A percentile compares a stretch with the other conserved stretches of the same genome.
phyloP scores from a whole-genome alignment of 2,329 filamentous ascomycete genomes.

The Karstenula rhodostoma region DNA sequence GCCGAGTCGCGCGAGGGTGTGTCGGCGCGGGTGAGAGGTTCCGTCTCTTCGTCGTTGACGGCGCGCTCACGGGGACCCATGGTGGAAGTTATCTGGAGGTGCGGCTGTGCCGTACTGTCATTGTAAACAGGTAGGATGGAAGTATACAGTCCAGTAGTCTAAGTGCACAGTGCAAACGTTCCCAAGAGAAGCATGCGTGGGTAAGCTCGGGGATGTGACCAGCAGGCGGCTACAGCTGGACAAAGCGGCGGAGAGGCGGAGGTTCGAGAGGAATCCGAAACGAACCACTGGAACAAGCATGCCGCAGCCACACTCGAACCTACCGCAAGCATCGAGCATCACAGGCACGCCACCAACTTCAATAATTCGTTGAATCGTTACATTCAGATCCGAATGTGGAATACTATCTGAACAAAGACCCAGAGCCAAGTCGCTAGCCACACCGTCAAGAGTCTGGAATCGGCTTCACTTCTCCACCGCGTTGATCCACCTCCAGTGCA shows the following conservation, averaged over 20 bases:
- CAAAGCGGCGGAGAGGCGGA: constrained; percentile 27
- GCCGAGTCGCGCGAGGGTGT: constrained; percentile 41
- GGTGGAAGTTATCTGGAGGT: constrained; percentile 14
- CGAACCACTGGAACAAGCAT: constrained; percentile 26
- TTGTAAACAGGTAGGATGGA: constrained; percentile 17
- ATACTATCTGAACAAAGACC: constrained; percentile 16
- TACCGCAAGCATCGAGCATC: constrained; percentile 17
- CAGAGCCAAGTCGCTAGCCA: constrained; percentile 17
- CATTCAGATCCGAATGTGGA: constrained; percentile 38
- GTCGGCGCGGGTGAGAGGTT: constrained; percentile 52
- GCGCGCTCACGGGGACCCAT: constrained; percentile 47
- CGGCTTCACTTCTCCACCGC: constrained; percentile 10
- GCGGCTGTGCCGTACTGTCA: constrained; percentile 22
- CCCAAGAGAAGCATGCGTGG: not conserved
- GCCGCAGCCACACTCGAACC: constrained; percentile 30
- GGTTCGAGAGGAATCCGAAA: constrained; percentile 37
- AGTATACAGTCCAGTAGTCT: not conserved
- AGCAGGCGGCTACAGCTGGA: constrained; percentile 11
- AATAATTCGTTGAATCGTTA: constrained; percentile 19
- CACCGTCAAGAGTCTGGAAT: constrained; percentile 7
- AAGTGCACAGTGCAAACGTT: not conserved
- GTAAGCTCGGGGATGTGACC: constrained; percentile 1
- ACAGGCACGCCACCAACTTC: constrained; percentile 35
- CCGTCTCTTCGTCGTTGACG: constrained; percentile 54
- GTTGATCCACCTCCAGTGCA: constrained; percentile 13